Evolutionary conservation across 2,329 filamentous ascomycete genomes (phyloP), one percentile per base, ranked within the genome.

Genomic region (Fusarium sp.): DNA sequence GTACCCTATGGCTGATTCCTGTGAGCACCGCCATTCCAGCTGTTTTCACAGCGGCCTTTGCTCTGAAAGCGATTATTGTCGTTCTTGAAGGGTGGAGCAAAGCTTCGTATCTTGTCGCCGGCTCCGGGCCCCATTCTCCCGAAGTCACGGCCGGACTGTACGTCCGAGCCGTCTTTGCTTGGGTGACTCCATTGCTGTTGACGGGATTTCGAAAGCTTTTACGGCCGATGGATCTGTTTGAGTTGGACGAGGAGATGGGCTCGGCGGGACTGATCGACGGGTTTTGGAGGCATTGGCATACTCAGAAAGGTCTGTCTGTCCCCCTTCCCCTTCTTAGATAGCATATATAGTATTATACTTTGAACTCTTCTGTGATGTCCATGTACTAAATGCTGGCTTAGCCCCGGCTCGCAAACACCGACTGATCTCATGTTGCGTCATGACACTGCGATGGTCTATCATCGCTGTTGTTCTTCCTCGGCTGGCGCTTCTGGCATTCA

Each of bases 71-170:
- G n/a, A 75, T 67, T 1, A 62, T 83, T 22, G 68, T 83, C 24
- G 73, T 83, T 32, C 80, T 83, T 6, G 84, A 86, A 76, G 82
- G 82, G 4, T 74, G 77, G 62, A 82, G 80, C 61, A 86, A 86
- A 76, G 76, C 79, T 14, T 48, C 66, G 5, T 79, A 80, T 41
- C 73, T 84, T 18, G 64, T 82, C n/a, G 63, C 71, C 41, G 71
- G 69, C 51, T 77, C 81, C 62, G 68, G 74, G n/a, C 30, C 73
- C 54, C 66, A 73, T n/a, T 81, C 81, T 13, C 83, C 84, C 8
- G 83, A 84, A 62, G 76, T 74, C 42, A 81, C 81, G 34, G 82
- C 82, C 65, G 83, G 84, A 20, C 72, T 85, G 13, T 83, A 84
- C 44, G 81, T 78, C 62, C 80, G 79, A 17, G 80, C 79, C 26